Evolutionary conservation across 345 rosid species (phyloP).

Genomic region (Orychophragmus violaceus): DNA sequence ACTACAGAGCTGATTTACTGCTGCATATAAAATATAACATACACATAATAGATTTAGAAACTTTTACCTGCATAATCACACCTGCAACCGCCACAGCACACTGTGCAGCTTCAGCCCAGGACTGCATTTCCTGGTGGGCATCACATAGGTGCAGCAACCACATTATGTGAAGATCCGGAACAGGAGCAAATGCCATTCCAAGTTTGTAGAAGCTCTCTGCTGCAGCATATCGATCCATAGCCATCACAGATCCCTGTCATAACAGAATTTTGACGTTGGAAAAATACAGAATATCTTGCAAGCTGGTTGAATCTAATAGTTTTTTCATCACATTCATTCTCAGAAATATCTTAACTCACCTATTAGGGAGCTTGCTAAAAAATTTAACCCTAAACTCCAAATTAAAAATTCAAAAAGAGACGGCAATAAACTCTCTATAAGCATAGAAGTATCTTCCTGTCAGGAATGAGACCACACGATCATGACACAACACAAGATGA

Average conservation of each 20-base stretch:
- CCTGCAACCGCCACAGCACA: constrained; percentile 97
- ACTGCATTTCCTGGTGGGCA: constrained; percentile 99
- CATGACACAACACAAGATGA: constrained; percentile 1
- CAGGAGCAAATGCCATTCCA: constrained; percentile 99
- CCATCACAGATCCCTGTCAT: constrained; percentile 68
- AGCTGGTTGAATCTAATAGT: not conserved
- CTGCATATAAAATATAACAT: not conserved
- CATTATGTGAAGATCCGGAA: constrained; percentile 99
- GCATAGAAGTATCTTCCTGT: not conserved
- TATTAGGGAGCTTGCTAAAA: not conserved
- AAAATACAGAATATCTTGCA: not conserved
- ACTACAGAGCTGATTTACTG: constrained; percentile 6
- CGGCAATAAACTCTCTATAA: not conserved
- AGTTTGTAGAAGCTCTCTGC: constrained; percentile 97
- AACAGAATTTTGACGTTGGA: not conserved
- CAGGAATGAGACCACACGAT: not conserved
- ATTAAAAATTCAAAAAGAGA: not conserved
- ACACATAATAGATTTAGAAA: not conserved
- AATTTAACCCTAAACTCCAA: not conserved
- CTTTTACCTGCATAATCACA: constrained; percentile 82
- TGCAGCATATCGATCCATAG: constrained; percentile 89
- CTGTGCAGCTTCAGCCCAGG: constrained; percentile 98
- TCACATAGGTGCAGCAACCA: constrained; percentile 98
- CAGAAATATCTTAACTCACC: not conserved
- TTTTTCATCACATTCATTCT: not conserved